phyloP scores from a whole-genome alignment of 345 rosid genomes.

The Aquilaria sinensis region DNA sequence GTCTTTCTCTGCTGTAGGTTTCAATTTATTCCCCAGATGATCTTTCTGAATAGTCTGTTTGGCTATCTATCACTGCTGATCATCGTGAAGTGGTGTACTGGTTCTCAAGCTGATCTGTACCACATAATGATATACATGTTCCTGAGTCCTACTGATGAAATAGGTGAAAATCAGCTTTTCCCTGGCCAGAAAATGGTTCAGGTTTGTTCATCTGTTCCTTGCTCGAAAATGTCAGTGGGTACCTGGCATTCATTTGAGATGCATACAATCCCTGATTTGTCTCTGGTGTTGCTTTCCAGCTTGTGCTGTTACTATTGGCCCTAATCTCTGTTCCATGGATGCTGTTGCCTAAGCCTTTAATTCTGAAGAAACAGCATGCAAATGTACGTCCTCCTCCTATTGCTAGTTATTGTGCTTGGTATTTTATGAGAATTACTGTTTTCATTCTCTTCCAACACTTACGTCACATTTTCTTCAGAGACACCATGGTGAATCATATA shows the following conservation, averaged over 20 bases:
- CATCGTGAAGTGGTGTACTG: slow-evolving; percentile 85
- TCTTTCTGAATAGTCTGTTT: slow-evolving; percentile 84
- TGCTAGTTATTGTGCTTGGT: not conserved
- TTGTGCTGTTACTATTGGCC: slow-evolving; percentile 64
- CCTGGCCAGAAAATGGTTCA: slow-evolving; percentile 66
- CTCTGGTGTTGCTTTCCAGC: slow-evolving; percentile 34
- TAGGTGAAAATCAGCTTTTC: slow-evolving; percentile 90
- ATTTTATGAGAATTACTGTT: not conserved
- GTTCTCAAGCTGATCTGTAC: slow-evolving; percentile 92
- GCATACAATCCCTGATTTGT: not conserved
- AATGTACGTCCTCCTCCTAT: slow-evolving; percentile 30
- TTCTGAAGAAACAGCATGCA: slow-evolving; percentile 83
- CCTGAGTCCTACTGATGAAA: slow-evolving; percentile 83
- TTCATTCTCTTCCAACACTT: not conserved
- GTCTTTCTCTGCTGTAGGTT: slow-evolving; percentile 52
- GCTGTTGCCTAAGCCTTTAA: slow-evolving; percentile 90
- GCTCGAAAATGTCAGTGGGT: no score
- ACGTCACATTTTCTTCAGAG: slow-evolving; percentile 37
- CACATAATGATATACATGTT: slow-evolving; percentile 97
- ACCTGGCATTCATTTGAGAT: not conserved
- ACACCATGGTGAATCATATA: slow-evolving; percentile 76
- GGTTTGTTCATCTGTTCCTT: slow-evolving; percentile 32
- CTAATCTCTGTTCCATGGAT: slow-evolving; percentile 95
- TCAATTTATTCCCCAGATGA: slow-evolving; percentile 90
- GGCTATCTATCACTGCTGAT: slow-evolving; percentile 85